Percentiles rank a stretch among this genome's conserved stretches.
These are phyloP conservation scores for Globisporangium heterothallicum DNA, from an alignment of 352 stramenopile species.

Conservation along the genomic window DNA sequence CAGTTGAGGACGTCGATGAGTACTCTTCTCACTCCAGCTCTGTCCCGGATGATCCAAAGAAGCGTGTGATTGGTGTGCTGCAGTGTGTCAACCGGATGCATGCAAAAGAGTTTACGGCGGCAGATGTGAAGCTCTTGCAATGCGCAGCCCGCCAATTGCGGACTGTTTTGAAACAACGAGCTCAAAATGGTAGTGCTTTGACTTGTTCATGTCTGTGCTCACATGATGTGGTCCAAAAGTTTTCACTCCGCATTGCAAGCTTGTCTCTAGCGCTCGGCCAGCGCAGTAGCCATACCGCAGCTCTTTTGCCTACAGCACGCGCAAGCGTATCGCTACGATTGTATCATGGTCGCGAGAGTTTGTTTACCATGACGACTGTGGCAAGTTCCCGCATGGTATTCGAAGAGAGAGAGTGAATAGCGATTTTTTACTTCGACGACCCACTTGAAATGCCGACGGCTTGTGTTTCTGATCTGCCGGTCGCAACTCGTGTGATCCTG, in stretches of 20 bases:
- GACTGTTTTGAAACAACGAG: not conserved
- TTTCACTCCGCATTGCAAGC: slow-evolving; percentile 1
- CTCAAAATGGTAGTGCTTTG: not conserved
- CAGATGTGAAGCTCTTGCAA: slow-evolving; percentile 18
- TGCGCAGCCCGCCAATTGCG: slow-evolving; percentile 1
- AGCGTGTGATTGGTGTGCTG: slow-evolving; percentile 16
- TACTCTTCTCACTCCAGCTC: slow-evolving; percentile 9
- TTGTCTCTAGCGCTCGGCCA: not conserved
- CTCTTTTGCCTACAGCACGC: not conserved
- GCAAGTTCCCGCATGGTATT: not conserved
- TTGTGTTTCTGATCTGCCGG: slow-evolving; percentile 11
- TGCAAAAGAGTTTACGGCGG: slow-evolving; percentile 10
- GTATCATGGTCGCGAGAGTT: not conserved
- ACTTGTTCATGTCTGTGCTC: not conserved
- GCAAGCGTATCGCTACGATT: not conserved
- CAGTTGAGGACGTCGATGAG: not conserved
- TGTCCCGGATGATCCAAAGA: not conserved
- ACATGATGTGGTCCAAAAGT: not conserved
- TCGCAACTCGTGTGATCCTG: slow-evolving; percentile 18
- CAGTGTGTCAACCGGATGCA: slow-evolving; percentile 26
- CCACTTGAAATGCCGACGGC: not conserved
- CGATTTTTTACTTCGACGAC: slow-evolving; percentile 10
- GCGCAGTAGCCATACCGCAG: not conserved
- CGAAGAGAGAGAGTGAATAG: not conserved
- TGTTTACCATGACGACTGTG: not conserved